Percentiles rank a stretch among this genome's conserved stretches.
Conservation (phyloP, 2,329 filamentous ascomycete species). For the Claviceps citrina region DNA sequence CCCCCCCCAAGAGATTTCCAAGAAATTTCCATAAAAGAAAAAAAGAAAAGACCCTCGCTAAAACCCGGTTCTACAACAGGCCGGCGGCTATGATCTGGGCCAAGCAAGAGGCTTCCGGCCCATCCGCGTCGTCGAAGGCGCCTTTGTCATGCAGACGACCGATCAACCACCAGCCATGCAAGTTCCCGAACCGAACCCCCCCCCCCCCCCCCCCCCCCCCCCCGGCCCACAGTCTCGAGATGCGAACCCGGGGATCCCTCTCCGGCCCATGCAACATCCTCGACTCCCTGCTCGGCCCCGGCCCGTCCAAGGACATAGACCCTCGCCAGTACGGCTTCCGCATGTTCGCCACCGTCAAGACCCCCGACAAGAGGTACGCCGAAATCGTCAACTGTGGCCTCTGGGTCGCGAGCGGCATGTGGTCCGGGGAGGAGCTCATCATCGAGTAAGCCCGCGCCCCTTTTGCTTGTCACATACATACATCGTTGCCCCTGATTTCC, state of each 20-base stretch:
- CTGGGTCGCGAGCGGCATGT: slow-evolving; percentile 34
- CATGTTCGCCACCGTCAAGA: slow-evolving; percentile 34
- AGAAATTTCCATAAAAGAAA: too few species aligned
- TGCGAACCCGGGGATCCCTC: slow-evolving; percentile 32
- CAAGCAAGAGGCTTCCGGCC: slow-evolving; percentile 25
- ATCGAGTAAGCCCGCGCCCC: slow-evolving; percentile 24
- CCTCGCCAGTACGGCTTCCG: slow-evolving; percentile 32
- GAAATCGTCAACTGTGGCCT: slow-evolving; percentile 34
- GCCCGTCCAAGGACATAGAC: slow-evolving; percentile 23
- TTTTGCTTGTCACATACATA: too few species aligned
- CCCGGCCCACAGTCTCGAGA: slow-evolving; percentile 28
- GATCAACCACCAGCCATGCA: slow-evolving; percentile 31
- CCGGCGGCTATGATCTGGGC: slow-evolving; percentile 27
- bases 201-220: too few species aligned
- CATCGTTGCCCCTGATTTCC: not conserved
- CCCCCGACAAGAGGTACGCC: slow-evolving; percentile 32
- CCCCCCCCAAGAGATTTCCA: too few species aligned
- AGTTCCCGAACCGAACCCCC: too few species aligned
- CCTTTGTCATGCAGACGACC: slow-evolving; percentile 32
- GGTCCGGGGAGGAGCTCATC: slow-evolving; percentile 28
- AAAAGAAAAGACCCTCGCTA: too few species aligned
- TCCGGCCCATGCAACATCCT: slow-evolving; percentile 30
- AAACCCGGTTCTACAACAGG: too few species aligned
- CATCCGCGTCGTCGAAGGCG: slow-evolving; percentile 31
- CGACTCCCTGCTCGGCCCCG: slow-evolving; percentile 23